Evolutionary conservation across 805 yeast genomes (phyloP), one percentile per base, ranked within the genome.

Genomic region (Ogataea ramenticola): DNA sequence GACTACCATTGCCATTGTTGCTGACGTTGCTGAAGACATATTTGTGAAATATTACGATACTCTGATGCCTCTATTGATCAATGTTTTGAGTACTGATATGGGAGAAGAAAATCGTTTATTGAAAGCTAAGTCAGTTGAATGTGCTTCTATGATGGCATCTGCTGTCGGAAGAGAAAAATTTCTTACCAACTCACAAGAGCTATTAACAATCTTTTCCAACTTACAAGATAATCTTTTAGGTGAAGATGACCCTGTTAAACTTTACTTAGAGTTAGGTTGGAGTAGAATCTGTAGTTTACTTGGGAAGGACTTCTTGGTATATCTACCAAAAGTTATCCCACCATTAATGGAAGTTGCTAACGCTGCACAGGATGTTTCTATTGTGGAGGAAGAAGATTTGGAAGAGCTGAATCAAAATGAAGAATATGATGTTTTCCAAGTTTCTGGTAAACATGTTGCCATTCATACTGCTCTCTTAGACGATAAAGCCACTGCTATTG

Each of bases 91-190:
- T 53, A 70, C 91, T 5, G 95, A 87, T 51, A 74, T 83, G 64
- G 91, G 87, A 33, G 77, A 77, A 38, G 95, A 86, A 54, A 81
- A 83, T 61, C 76, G 93, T 50, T 66, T 83, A 44, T 71, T 93
- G 51, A 86, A 85, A 60, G 98, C 96, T 20, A 91, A 90, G 64
- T 86, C 96, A 55, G 86, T 93, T 51, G 99, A 93, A 66, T 93
- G 99, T 66, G 82, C 96, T 8, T 86, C 98, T 1, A 72, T 93
- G 55, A 89, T 93, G 59, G 97, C 97, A 0, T 70, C 82, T 38
- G 98, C 99, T 15, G 98, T 93, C 26, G 98, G 98, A 20, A 82
- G 82, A 57, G 96, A 89, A 53, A 86, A 84, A 60, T 91, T 93
- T 60, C 65, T 77, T 17, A 80, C 86, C 21, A 84, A 86, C 55